phyloP scores from a whole-genome alignment of 169 alveolate species.

The Pseudocohnilembus persalinus region DNA sequence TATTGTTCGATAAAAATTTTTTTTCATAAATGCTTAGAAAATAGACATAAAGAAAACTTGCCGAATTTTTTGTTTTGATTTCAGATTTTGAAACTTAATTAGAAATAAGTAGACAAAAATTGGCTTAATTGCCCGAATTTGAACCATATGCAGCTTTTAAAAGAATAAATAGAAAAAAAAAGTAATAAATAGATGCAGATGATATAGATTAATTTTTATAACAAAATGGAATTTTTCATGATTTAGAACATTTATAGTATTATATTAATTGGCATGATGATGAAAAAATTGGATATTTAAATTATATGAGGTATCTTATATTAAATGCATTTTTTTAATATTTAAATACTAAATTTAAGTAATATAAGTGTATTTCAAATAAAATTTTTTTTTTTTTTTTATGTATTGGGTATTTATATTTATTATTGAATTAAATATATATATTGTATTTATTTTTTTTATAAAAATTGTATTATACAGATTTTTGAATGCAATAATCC shows the following conservation, averaged over 20 bases:
- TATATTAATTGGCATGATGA: neutral
- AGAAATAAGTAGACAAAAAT: constrained; percentile 7
- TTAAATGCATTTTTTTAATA: neutral
- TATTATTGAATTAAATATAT: too few relatives aligned
- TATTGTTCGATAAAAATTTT: too few relatives aligned
- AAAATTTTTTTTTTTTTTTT: too few relatives aligned
- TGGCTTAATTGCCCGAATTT: neutral
- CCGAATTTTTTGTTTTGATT: neutral
- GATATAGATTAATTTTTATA: constrained; percentile 7
- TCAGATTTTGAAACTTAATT: neutral
- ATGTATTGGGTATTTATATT: too few relatives aligned
- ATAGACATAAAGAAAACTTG: constrained; percentile 1
- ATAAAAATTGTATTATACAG: neutral
- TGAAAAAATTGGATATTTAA: neutral
- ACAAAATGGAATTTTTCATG: constrained; percentile 10
- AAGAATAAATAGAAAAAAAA: constrained; percentile 21
- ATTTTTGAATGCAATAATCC: constrained; percentile 12
- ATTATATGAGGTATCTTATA: neutral
- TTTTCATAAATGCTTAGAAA: constrained; percentile 9
- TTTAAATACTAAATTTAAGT: neutral
- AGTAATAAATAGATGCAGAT: neutral
- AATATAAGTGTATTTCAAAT: neutral
- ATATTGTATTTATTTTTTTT: too few relatives aligned
- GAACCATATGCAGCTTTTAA: constrained; percentile 18
- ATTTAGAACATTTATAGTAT: neutral